Evolutionary conservation across 768 basidiomycete genomes (phyloP), one percentile per base, ranked within the genome.

Genomic region (Candolleomyces aberdarensis): DNA sequence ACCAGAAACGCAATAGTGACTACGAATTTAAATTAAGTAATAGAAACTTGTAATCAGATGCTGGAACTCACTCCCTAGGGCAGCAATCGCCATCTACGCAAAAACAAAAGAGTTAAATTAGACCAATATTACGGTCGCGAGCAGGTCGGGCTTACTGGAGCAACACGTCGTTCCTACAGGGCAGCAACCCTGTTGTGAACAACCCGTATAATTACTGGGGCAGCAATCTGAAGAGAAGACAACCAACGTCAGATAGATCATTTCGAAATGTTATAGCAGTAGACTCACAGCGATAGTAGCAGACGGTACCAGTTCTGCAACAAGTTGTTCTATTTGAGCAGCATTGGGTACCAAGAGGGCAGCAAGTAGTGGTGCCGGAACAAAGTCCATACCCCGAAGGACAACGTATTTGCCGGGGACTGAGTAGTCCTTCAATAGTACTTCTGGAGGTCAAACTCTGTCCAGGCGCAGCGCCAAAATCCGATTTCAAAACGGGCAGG

Each of bases 301-400:
- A 46, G 1, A 9, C 6, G 7, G 19, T 17, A 46, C 44, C 44
- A 7, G 44, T 14, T 20, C 44, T 46, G 44, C 44, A 46, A 20
- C 44, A 50, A 52, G 15, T 11, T 26, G 26, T 26, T 49, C 62
- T 50, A 20, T 46, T 17, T 26, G 46, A 40, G 41, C 63, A 64
- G 20, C 60, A 61, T 36, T 55, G 29, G 17, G 60, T 60, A 14
- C 60, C 60, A 11, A 62, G 1, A 20, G 63, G 63, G 39, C 63
- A 64, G 40, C 63, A 64, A 20, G 31, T 20, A 11, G 31, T 46
- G 10, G 32, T 55, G 36, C 36, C 8, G 1, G 19, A 61, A 5
- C 46, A 48, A 32, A 9, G 15, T 36, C n/a, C 53, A 39, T 55
- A 22, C 13, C n/a, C 31, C 11, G 26, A 17, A 39, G 26, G 14